Evolutionary conservation across 1,139 yeast species (phyloP).

Genomic region (Debaryomyces singareniensis): DNA sequence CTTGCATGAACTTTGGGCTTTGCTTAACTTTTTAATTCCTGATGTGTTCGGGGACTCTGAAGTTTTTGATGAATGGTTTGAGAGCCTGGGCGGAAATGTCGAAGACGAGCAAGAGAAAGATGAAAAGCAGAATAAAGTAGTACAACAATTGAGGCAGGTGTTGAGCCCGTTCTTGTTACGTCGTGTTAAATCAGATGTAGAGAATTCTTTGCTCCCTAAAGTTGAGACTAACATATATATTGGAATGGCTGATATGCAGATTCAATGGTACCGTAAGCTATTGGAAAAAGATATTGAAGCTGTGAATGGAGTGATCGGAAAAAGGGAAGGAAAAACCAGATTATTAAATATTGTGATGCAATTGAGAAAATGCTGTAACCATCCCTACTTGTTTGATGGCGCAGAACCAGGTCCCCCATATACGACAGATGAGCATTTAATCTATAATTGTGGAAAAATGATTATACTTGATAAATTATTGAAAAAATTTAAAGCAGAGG

Average conservation of each 20-base stretch:
- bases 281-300: slow-evolving; percentile 94
- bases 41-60: slow-evolving; percentile 92
- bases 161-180: slow-evolving; percentile 83
- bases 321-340: slow-evolving; percentile 85
- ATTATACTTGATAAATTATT: slow-evolving; percentile 79
- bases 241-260: slow-evolving; percentile 94
- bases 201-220: slow-evolving; percentile 82
- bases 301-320: slow-evolving; percentile 86
- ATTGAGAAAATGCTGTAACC: slow-evolving; percentile 91
- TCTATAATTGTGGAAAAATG: slow-evolving; percentile 86
- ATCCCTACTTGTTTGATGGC: slow-evolving; percentile 94
- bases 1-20: slow-evolving; percentile 92
- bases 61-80: slow-evolving; percentile 88
- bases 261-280: slow-evolving; percentile 81
- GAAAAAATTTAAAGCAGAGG: slow-evolving; percentile 63
- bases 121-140: slow-evolving; percentile 65
- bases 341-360: slow-evolving; percentile 94
- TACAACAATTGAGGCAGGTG: slow-evolving; percentile 79
- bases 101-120: slow-evolving; percentile 24
- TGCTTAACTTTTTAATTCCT: slow-evolving; percentile 82
- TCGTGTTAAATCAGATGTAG: slow-evolving; percentile 90
- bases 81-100: slow-evolving; percentile 21
- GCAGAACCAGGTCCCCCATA: slow-evolving; percentile 99
- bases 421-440: slow-evolving; percentile 92
- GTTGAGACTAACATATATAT: slow-evolving; percentile 84